These are phyloP conservation scores for Penicillium sp. DNA, from an alignment of 2,329 filamentous ascomycete genomes.

Conservation along the genomic window DNA sequence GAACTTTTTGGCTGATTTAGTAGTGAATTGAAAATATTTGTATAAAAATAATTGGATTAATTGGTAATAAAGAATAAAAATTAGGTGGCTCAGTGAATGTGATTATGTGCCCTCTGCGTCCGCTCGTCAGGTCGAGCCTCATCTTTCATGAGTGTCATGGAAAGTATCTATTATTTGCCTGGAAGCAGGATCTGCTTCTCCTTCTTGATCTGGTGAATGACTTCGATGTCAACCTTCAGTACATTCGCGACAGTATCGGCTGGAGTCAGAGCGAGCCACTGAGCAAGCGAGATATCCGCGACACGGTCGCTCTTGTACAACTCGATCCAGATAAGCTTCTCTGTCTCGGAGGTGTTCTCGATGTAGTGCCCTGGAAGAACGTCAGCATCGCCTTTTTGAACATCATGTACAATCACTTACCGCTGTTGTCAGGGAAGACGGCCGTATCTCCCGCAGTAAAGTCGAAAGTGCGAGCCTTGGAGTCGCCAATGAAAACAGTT, in stretches of 20 bases:
- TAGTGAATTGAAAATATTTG: background rate
- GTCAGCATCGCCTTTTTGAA: background rate
- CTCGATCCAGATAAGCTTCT: conserved; percentile 68
- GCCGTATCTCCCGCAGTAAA: conserved; percentile 68
- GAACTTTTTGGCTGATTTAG: background rate
- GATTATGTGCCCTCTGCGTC: background rate
- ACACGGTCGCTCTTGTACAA: conserved; percentile 70
- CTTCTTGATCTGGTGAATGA: conserved; percentile 24
- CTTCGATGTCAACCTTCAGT: conserved; percentile 24
- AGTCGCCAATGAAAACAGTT: conserved; percentile 65
- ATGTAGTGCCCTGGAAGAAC: conserved; percentile 61
- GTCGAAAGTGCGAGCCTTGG: conserved; percentile 66
- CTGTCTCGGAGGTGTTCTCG: conserved; percentile 65
- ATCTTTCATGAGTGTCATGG: background rate
- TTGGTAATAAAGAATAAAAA: background rate
- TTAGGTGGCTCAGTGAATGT: background rate
- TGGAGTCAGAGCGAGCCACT: conserved; percentile 71
- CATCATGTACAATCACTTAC: conserved; percentile 24
- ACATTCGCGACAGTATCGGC: conserved; percentile 22
- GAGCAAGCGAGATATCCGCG: conserved; percentile 66
- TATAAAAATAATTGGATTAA: background rate
- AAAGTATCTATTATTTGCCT: conserved; percentile 9
- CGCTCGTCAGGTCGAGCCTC: background rate
- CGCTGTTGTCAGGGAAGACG: conserved; percentile 65
- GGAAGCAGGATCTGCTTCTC: conserved; percentile 23